Conservation (phyloP, 1,284 basidiomycete species). For the Amylostereum chailletii region DNA sequence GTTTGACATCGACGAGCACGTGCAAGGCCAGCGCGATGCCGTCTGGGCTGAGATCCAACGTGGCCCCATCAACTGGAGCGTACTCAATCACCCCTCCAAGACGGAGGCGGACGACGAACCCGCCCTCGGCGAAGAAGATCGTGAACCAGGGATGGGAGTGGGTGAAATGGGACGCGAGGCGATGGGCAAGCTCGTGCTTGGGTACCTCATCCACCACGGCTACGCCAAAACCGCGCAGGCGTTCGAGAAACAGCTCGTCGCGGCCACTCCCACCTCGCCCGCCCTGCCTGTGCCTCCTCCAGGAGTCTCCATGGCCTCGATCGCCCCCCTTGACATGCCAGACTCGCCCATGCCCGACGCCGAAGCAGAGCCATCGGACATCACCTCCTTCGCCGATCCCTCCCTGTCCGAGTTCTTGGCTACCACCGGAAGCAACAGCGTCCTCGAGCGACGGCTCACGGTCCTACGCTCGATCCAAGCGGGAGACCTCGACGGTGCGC, state of each 20-base stretch:
- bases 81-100: slow-evolving; percentile 10
- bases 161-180: slow-evolving; percentile 16
- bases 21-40: slow-evolving; percentile 52
- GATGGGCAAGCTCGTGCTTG: slow-evolving; percentile 64
- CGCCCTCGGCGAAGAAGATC: too few species aligned
- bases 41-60: slow-evolving; percentile 59
- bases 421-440: slow-evolving; percentile 5
- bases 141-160: too few species aligned
- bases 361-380: neutral
- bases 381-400: too few species aligned
- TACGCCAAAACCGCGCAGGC: slow-evolving; percentile 61
- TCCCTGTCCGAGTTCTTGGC: too few species aligned
- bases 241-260: slow-evolving; percentile 42
- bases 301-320: neutral
- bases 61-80: slow-evolving; percentile 28
- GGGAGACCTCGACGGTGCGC: slow-evolving; percentile 69
- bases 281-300: slow-evolving; percentile 11
- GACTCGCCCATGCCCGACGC: slow-evolving; percentile 3
- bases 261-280: slow-evolving; percentile 3
- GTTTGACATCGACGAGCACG: slow-evolving; percentile 82
- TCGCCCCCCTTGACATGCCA: neutral
- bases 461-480: slow-evolving; percentile 59
- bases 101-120: too few species aligned
- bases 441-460: slow-evolving; percentile 38
- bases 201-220: slow-evolving; percentile 76